Evolutionary conservation across 768 basidiomycete genomes (phyloP), one percentile per base, ranked within the genome.

Genomic region (Pluteus cervinus): DNA sequence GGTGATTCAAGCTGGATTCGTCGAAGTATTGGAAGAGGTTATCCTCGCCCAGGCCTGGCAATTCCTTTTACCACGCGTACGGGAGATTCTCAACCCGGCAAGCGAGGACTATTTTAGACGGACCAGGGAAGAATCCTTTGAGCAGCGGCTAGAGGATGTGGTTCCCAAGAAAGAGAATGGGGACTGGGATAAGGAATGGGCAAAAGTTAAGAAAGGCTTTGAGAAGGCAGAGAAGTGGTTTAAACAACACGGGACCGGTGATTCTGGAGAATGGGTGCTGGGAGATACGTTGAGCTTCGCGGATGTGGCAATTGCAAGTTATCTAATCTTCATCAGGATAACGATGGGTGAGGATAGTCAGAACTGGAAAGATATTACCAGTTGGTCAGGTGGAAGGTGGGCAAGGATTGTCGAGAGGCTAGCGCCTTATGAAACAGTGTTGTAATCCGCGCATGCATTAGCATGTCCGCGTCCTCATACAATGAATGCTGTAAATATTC

Each of bases 351-450:
- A 56, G 37, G 59, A 70, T 9, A 65, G 65, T 28, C 44, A 55
- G 28, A 58, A 65, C 36, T 75, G 70, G 69, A 59, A 54, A 30
- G 55, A 60, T n/a, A 40, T 74, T 11, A 43, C 41, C 28, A 52
- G 42, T 17, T 66, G 60, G 64, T 52, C 69, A 35, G 57, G 49
- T 11, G 69, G 68, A 12, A 51, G 60, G 24, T 73, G 69, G 72
- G 55, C 30, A 21, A 48, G 40, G 21, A 45, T 63, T 10, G 22
- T 61, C 4, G 50, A 50, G 12, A 43, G 48, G 18, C 42, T 67
- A 29, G 50, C 54, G 43, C 52, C 54, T 26, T 66, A 62, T 36
- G 55, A n/a, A n/a, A n/a, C n/a, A n/a, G n/a, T n/a, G n/a, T n/a
- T n/a, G n/a, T n/a, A n/a, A n/a, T n/a, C n/a, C n/a, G n/a, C n/a